Evolutionary conservation across 495 filamentous ascomycete genomes (phyloP).

Genomic region (Podospora tetraspora): DNA sequence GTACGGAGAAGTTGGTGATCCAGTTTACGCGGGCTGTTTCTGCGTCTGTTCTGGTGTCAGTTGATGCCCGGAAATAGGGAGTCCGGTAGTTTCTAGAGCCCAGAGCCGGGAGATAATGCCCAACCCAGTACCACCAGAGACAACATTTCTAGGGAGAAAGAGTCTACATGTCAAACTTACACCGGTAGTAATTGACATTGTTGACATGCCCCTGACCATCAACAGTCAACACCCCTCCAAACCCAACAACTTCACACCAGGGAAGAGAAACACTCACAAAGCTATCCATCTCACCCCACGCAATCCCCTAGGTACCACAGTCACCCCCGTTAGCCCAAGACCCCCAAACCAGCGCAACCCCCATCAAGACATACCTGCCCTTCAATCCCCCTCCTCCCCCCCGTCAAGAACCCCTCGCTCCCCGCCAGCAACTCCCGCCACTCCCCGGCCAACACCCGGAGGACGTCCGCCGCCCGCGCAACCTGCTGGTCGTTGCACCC

Average conservation of each 20-base stretch:
- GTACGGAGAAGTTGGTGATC: slow-evolving; percentile 66
- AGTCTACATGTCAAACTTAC: not conserved
- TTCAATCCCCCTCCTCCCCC: slow-evolving; percentile 58
- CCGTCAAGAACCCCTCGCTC: slow-evolving; percentile 75
- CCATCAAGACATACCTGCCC: slow-evolving; percentile 26
- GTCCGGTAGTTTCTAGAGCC: too few species aligned
- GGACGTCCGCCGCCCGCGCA: slow-evolving; percentile 53
- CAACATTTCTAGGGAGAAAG: not conserved
- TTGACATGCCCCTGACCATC: slow-evolving; percentile 67
- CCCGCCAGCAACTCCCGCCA: slow-evolving; percentile 77
- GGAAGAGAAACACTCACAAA: slow-evolving; percentile 40
- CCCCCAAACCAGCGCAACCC: not conserved
- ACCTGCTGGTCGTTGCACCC: slow-evolving; percentile 60
- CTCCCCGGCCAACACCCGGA: slow-evolving; percentile 58
- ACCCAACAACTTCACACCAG: not conserved
- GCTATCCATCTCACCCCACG: slow-evolving; percentile 84
- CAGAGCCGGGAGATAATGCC: not conserved
- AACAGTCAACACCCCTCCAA: not conserved
- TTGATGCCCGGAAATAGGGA: slow-evolving; percentile 33
- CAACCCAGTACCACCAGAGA: not conserved
- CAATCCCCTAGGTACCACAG: slow-evolving; percentile 49
- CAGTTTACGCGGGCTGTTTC: slow-evolving; percentile 82
- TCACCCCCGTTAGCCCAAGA: not conserved
- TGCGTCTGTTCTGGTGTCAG: slow-evolving; percentile 68
- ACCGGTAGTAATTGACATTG: slow-evolving; percentile 13